Percentiles rank a stretch among this genome's conserved stretches.
These are phyloP conservation scores for Trichosphaerium sp. DNA, from an alignment of 78 protist genomes.

Conservation along the genomic window DNA sequence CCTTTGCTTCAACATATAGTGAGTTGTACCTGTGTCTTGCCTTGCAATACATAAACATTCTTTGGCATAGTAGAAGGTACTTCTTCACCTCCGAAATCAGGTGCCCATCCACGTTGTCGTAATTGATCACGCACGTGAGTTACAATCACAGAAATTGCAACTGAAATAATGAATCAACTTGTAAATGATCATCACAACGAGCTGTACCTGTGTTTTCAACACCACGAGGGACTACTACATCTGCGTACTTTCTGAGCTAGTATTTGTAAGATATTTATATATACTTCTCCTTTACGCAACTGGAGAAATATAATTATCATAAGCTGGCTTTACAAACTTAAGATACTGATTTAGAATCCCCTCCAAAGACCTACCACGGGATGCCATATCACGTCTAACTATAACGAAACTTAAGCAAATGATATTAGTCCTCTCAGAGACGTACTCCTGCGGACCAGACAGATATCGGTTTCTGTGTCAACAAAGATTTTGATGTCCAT, in stretches of 20 bases:
- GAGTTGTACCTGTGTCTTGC: too few relatives aligned
- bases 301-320: conserved; percentile 63
- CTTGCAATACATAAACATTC: too few relatives aligned
- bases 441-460: conserved; percentile 54
- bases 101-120: too few relatives aligned
- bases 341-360: conserved; percentile 50
- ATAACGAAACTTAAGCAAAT: neutral
- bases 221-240: conserved; percentile 25
- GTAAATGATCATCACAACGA: too few relatives aligned
- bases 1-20: too few relatives aligned
- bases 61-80: too few relatives aligned
- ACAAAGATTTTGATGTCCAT: conserved; percentile 65
- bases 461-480: conserved; percentile 68
- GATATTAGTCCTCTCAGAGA: neutral
- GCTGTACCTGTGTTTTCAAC: conserved; percentile 7
- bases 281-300: too few relatives aligned
- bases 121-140: too few relatives aligned
- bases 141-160: too few relatives aligned
- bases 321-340: conserved; percentile 68
- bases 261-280: too few relatives aligned
- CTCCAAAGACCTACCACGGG: conserved; percentile 55
- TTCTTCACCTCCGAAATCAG: too few relatives aligned
- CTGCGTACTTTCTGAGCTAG: conserved; percentile 27
- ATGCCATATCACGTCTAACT: conserved; percentile 62
- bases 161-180: too few relatives aligned